Percentiles rank a stretch among this genome's conserved stretches.
These are phyloP conservation scores for Phytophthora europaea DNA, from an alignment of 352 stramenopile species.

Conservation along the genomic window DNA sequence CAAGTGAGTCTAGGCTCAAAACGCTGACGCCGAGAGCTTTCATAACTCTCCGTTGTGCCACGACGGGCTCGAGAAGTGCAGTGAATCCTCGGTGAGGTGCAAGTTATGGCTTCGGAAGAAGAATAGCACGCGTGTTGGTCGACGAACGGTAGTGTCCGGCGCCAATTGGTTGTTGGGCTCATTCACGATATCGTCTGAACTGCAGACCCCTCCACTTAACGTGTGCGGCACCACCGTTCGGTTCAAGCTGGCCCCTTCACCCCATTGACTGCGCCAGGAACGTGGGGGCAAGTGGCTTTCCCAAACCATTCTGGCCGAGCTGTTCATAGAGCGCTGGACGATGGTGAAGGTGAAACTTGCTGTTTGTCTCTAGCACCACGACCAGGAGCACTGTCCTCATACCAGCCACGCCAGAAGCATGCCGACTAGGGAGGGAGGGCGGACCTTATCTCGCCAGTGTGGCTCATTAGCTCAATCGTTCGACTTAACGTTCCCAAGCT, in stretches of 20 bases:
- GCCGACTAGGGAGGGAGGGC: neutral
- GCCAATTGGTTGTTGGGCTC: neutral
- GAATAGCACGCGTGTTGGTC: neutral
- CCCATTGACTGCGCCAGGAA: neutral
- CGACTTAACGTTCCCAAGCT: neutral
- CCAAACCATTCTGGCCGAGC: neutral
- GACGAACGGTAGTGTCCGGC: neutral
- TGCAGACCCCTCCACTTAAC: neutral
- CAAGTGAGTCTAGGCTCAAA: neutral
- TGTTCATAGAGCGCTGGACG: neutral
- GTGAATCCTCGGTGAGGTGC: neutral
- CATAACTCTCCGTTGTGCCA: neutral
- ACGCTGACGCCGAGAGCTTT: neutral
- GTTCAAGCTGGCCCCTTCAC: constrained; percentile 1
- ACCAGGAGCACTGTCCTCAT: constrained; percentile 9
- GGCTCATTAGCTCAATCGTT: neutral
- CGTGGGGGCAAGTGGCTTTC: neutral
- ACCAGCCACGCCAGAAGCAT: constrained; percentile 7
- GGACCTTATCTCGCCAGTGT: constrained; percentile 1
- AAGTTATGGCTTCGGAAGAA: constrained; percentile 4
- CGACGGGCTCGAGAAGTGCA: neutral
- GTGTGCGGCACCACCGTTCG: neutral
- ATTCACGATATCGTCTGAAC: neutral
- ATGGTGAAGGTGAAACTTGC: neutral
- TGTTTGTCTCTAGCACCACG: neutral